Base-by-base conservation (phyloP, 495 filamentous ascomycete species). In the Lasiosphaeria miniovina region DNA sequence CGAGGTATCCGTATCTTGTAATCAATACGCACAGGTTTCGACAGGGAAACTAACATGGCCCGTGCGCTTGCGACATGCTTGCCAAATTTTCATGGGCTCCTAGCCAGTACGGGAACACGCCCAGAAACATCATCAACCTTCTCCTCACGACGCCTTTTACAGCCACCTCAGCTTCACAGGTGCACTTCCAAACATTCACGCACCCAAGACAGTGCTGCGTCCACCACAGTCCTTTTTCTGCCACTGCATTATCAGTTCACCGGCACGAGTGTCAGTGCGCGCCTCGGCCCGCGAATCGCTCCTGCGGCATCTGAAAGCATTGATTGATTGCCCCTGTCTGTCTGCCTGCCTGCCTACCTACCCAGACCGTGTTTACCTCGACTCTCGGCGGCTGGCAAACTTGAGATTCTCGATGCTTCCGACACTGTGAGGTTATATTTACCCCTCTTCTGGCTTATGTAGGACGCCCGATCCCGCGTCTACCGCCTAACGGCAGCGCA, bases 351-450 rank as follows among this genome's bases (percentile, higher is more conserved):
- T 24, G 24, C 24, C 24, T 24, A 2, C 24, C 24, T 24, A 24
- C 24, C 24, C 24, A 24, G 24, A 24, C 24, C 24, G 24, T 24
- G 24, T 24, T 24, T 24, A 2, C 24, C 43, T 46, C 4, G 8
- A 11, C 15, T 46, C 43, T n/a, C 10, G 55, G 31, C 14, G 51
- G 17, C 38, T 35, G 10, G n/a, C 36, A 15, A 24, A 11, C 43
- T n/a, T 24, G 24, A 24, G 24, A 24, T 36, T 51, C 34, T 57
- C 62, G 32, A 68, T 68, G 65, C 58, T 33, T 49, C 34, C 56
- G 14, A 48, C 36, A 51, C 45, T 12, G 6, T 49, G 50, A 52
- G 7, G 53, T 24, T 14, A 15, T 41, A 11, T 41, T n/a, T 59
- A 5, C 52, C n/a, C 31, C 46, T 55, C 33, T 17, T 46, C 48